Evolutionary conservation across 2,329 filamentous ascomycete species (phyloP).

Genomic region (Colletotrichum tanaceti): DNA sequence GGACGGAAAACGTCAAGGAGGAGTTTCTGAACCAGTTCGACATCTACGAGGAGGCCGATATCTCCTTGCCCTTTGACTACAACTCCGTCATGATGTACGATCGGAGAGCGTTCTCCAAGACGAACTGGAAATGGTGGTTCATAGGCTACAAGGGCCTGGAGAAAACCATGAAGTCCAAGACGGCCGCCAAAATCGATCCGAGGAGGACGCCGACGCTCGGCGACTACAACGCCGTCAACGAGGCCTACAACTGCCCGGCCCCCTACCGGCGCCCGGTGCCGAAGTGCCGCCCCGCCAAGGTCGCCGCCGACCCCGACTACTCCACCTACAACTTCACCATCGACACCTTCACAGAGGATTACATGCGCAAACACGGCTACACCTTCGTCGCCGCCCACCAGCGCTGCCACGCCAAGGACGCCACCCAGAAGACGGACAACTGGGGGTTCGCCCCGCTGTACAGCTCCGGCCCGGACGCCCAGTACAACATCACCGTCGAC

Average conservation of each 20-base stretch:
- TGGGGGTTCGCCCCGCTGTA: slow-evolving; percentile 25
- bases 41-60: too few relatives aligned
- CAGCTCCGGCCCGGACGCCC: slow-evolving; percentile 18
- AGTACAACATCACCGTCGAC: slow-evolving; percentile 15
- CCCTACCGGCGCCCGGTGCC: slow-evolving; percentile 13
- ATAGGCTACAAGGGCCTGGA: too few relatives aligned
- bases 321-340: slow-evolving; percentile 22
- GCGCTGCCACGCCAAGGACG: slow-evolving; percentile 13
- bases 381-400: slow-evolving; percentile 25
- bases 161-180: neutral
- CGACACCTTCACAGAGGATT: slow-evolving; percentile 20
- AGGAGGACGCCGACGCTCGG: slow-evolving; percentile 10
- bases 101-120: too few relatives aligned
- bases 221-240: slow-evolving; percentile 22
- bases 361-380: slow-evolving; percentile 17
- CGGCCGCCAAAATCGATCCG: slow-evolving; percentile 14
- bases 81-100: too few relatives aligned
- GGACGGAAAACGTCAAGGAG: too few relatives aligned
- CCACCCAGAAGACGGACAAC: slow-evolving; percentile 14
- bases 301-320: too few relatives aligned
- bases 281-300: slow-evolving; percentile 3
- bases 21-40: too few relatives aligned
- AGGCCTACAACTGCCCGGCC: slow-evolving; percentile 17
- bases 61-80: too few relatives aligned
- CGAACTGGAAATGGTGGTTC: too few relatives aligned